Base-by-base conservation (phyloP, 495 filamentous ascomycete genomes). In the Xylaria bambusicola region DNA sequence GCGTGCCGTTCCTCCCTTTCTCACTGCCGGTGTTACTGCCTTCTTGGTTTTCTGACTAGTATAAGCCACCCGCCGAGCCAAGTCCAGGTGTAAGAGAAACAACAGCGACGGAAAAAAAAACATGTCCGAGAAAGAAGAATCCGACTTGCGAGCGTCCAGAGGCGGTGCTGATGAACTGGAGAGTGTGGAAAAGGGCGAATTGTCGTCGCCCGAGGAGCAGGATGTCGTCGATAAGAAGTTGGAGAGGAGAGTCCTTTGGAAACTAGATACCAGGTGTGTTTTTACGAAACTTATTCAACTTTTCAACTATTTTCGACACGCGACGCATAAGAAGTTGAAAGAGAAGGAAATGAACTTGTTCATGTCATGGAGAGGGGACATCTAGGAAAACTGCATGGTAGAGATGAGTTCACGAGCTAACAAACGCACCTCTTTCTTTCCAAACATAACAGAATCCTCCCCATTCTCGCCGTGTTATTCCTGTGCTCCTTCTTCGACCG, bases 401-500 rank as follows among this genome's bases (percentile, higher is more conserved):
- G n/a, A n/a, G n/a, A n/a, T n/a, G n/a, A n/a, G n/a, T n/a, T n/a
- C n/a, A n/a, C 26, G 33, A 51, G 8, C 47, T 54, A 41, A 53
- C 20, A 17, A n/a, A n/a, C n/a, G n/a, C n/a, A n/a, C n/a, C n/a
- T n/a, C n/a, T n/a, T n/a, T 2, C 9, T 13, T 40, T 41, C 5
- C 18, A 3, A 5, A 17, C 13, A 0, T 13, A 15, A 23, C 24
- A 80, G 77, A 52, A 76, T 82, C 35, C 63, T 81, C 10, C 81
- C 81, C 18, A 58, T 82, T 48, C 72, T 84, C 42, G 73, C 77
- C 8, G 58, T 81, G 23, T 65, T 81, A 26, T 77, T 77, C 66
- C 70, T 82, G 27, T 80, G 77, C 62, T 79, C 76, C 20, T 96
- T 96, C 71, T 80, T 96, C 40, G 90, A 93, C 68, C 82, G 91